Evolutionary conservation across 2,329 filamentous ascomycete species (phyloP).

Genomic region (Paracoccidioides lutzii): DNA sequence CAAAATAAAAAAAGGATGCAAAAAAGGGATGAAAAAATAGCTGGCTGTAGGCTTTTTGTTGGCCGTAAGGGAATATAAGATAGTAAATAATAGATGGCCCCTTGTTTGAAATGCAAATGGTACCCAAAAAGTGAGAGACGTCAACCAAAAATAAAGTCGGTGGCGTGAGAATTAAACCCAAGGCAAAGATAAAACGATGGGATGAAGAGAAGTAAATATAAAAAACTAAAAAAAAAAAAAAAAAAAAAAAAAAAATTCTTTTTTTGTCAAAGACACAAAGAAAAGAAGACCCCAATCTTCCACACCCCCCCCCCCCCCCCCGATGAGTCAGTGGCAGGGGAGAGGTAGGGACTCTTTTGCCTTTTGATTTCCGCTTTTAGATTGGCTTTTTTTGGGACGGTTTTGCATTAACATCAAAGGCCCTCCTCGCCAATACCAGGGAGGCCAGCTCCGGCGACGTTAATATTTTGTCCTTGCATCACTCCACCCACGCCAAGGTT

Average conservation of each 20-base stretch:
- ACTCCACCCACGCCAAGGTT: slow-evolving; percentile 30
- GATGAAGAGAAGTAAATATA: too few relatives aligned
- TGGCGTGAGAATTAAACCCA: background rate
- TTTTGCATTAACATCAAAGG: slow-evolving; percentile 9
- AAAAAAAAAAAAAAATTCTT: background rate
- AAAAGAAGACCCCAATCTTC: too few relatives aligned
- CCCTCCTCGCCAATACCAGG: slow-evolving; percentile 35
- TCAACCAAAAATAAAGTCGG: background rate
- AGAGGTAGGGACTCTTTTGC: background rate
- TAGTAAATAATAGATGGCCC: background rate
- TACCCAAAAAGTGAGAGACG: background rate
- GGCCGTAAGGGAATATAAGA: background rate
- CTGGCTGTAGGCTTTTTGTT: background rate
- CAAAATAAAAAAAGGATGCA: slow-evolving; percentile 11
- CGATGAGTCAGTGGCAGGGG: background rate
- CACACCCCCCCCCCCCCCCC: too few relatives aligned
- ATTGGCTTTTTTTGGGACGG: background rate
- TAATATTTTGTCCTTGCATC: slow-evolving; percentile 36
- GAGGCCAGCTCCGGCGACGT: slow-evolving; percentile 36
- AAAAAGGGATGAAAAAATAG: slow-evolving; percentile 2
- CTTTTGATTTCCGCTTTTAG: background rate
- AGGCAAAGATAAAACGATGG: too few relatives aligned
- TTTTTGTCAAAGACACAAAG: background rate
- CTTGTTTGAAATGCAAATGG: background rate
- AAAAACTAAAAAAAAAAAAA: background rate